A percentile compares a stretch with the other conserved stretches of the same genome.
These are phyloP conservation scores for Ganoderma sp. DNA, from an alignment of 1,284 basidiomycete genomes.

Conservation along the genomic window DNA sequence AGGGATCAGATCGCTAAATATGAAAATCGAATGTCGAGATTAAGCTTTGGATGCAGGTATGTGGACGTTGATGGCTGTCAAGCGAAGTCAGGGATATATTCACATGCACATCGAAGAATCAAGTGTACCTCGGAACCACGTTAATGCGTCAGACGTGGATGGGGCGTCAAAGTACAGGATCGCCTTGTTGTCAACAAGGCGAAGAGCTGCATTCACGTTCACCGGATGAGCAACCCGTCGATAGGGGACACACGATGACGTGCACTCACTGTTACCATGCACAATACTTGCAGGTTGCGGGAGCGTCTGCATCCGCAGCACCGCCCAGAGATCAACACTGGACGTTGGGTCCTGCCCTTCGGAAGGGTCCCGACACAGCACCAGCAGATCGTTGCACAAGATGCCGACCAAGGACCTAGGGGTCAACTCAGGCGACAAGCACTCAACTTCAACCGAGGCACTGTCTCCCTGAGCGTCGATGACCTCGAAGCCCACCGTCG, in stretches of 20 bases:
- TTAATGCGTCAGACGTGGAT: conserved; percentile 81
- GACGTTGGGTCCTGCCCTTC: conserved; percentile 75
- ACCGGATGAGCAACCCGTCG: conserved; percentile 16
- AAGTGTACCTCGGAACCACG: conserved; percentile 84
- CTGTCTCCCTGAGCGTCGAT: conserved; percentile 78
- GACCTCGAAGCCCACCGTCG: conserved; percentile 83
- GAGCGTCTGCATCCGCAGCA: conserved; percentile 89
- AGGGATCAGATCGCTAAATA: conserved; percentile 21
- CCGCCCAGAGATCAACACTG: conserved; percentile 89
- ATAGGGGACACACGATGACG: conserved; percentile 24
- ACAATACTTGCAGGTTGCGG: conserved; percentile 91
- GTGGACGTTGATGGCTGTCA: conserved; percentile 65
- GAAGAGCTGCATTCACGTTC: conserved; percentile 58
- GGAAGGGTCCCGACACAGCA: conserved; percentile 83
- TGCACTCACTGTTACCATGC: conserved; percentile 75
- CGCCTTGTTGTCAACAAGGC: conserved; percentile 86
- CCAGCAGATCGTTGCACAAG: conserved; percentile 91
- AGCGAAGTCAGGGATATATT: conserved; percentile 6
- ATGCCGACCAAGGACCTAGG: conserved; percentile 79
- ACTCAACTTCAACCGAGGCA: conserved; percentile 86
- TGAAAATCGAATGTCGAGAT: conserved; percentile 23
- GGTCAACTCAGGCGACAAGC: conserved; percentile 81
- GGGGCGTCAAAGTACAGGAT: conserved; percentile 92
- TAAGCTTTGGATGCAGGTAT: conserved; percentile 59
- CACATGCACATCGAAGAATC: neutral